phyloP scores from a whole-genome alignment of 768 basidiomycete species.

The Boletus rubroflammeus region DNA sequence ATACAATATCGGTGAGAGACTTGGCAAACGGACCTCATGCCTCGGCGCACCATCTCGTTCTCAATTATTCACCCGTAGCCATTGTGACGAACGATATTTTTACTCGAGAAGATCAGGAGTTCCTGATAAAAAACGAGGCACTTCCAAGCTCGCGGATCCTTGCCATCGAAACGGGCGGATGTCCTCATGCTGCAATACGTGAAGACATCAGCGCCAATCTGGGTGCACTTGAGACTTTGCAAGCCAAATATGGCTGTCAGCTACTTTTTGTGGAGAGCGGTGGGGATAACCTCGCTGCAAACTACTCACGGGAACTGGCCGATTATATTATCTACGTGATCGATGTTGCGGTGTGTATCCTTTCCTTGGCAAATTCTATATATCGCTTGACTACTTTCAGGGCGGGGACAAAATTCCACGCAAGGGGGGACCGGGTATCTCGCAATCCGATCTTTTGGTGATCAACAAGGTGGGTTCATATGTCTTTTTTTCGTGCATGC shows the following conservation, averaged over 20 bases:
- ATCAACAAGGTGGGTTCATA: slow-evolving; percentile 76
- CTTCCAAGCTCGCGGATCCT: slow-evolving; percentile 82
- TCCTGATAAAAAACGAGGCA: slow-evolving; percentile 89
- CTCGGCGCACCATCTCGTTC: slow-evolving; percentile 1
- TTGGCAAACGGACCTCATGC: neutral
- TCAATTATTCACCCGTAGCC: slow-evolving; percentile 42
- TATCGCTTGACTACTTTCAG: slow-evolving; percentile 34
- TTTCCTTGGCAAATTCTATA: neutral
- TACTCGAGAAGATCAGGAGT: slow-evolving; percentile 96
- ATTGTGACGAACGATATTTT: slow-evolving; percentile 99
- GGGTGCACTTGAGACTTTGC: slow-evolving; percentile 91
- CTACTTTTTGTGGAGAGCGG: slow-evolving; percentile 94
- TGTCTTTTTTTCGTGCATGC: neutral
- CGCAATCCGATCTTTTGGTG: slow-evolving; percentile 89
- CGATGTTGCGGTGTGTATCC: slow-evolving; percentile 65
- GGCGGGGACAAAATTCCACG: slow-evolving; percentile 98
- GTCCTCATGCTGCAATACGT: slow-evolving; percentile 96
- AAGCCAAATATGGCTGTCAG: slow-evolving; percentile 87
- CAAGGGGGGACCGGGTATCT: slow-evolving; percentile 97
- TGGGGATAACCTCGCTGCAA: slow-evolving; percentile 95
- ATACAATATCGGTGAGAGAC: slow-evolving; percentile 81
- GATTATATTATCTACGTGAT: slow-evolving; percentile 97
- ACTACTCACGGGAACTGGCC: slow-evolving; percentile 93
- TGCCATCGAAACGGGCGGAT: slow-evolving; percentile 97
- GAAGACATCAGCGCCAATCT: slow-evolving; percentile 98